Evolutionary conservation across 2,329 filamentous ascomycete genomes (phyloP).

Genomic region (Cercospora sp.): DNA sequence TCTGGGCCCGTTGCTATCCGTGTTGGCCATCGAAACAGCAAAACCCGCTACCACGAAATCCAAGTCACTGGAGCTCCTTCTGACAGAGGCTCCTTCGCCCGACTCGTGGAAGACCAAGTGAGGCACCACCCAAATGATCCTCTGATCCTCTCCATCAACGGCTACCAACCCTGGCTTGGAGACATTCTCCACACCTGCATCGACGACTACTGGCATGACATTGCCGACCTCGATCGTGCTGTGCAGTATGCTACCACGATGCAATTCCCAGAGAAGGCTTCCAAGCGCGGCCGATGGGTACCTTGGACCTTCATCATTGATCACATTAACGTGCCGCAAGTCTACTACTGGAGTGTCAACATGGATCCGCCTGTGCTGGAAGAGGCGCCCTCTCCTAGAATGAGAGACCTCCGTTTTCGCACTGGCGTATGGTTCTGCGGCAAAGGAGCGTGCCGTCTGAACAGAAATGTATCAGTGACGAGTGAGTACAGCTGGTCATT

Average conservation of each 20-base stretch:
- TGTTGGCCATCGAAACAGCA: slow-evolving; percentile 35
- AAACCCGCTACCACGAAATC: slow-evolving; percentile 36
- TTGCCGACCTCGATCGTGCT: slow-evolving; percentile 39
- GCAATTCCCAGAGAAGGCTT: slow-evolving; percentile 41
- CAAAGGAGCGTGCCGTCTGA: slow-evolving; percentile 37
- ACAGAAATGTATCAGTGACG: slow-evolving; percentile 35
- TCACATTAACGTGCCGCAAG: slow-evolving; percentile 43
- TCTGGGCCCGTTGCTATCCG: slow-evolving; percentile 34
- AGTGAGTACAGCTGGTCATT: neutral
- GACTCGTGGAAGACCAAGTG: slow-evolving; percentile 38
- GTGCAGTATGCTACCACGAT: slow-evolving; percentile 40
- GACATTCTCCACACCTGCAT: slow-evolving; percentile 39
- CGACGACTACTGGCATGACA: slow-evolving; percentile 37
- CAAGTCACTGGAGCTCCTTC: slow-evolving; percentile 29
- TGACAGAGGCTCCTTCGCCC: slow-evolving; percentile 37
- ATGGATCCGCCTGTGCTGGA: slow-evolving; percentile 34
- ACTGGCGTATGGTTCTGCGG: slow-evolving; percentile 41
- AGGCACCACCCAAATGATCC: slow-evolving; percentile 37
- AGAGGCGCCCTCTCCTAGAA: slow-evolving; percentile 30
- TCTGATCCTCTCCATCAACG: slow-evolving; percentile 39
- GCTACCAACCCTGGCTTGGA: slow-evolving; percentile 41
- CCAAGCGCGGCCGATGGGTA: slow-evolving; percentile 34
- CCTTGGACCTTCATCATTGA: slow-evolving; percentile 44
- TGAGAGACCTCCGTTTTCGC: slow-evolving; percentile 40
- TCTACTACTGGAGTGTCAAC: slow-evolving; percentile 43